A percentile compares a stretch with the other conserved stretches of the same genome.
phyloP scores from a whole-genome alignment of 331 rosid genomes.

The Malus hybrid region DNA sequence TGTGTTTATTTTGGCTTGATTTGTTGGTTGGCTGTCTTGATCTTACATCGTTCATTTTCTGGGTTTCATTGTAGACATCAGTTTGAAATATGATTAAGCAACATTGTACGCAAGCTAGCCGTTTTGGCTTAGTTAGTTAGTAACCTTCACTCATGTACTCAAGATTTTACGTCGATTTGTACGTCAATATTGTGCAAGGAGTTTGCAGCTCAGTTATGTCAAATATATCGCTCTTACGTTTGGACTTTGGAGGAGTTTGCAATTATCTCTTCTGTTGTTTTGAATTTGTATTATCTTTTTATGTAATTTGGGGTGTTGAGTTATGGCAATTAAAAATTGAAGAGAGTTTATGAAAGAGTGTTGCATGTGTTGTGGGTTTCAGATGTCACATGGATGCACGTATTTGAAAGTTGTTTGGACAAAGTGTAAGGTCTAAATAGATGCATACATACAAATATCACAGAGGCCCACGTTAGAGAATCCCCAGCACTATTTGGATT shows the following conservation, averaged over 20 bases:
- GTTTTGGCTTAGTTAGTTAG: background rate
- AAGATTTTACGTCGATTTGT: background rate
- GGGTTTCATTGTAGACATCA: background rate
- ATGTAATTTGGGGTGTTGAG: background rate
- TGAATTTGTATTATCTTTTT: too few relatives aligned
- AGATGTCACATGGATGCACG: conserved; percentile 48
- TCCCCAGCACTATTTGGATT: conserved; percentile 4
- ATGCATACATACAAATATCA: background rate
- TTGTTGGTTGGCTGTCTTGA: background rate
- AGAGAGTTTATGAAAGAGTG: background rate
- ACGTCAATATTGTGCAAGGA: background rate
- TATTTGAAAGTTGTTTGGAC: conserved; percentile 22
- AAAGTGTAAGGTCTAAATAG: background rate
- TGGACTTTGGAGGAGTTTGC: background rate
- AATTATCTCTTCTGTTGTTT: too few relatives aligned
- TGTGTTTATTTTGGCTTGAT: conserved; percentile 6
- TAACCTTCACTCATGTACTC: background rate
- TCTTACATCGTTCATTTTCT: background rate
- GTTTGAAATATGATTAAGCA: background rate
- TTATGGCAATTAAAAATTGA: background rate
- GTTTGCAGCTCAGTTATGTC: background rate
- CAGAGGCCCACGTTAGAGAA: conserved; percentile 11
- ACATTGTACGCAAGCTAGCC: background rate
- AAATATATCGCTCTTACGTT: background rate
- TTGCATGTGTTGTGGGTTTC: background rate